These are phyloP conservation scores for Candida dubliniensis DNA, from an alignment of 1,139 yeast genomes.

Conservation along the genomic window DNA sequence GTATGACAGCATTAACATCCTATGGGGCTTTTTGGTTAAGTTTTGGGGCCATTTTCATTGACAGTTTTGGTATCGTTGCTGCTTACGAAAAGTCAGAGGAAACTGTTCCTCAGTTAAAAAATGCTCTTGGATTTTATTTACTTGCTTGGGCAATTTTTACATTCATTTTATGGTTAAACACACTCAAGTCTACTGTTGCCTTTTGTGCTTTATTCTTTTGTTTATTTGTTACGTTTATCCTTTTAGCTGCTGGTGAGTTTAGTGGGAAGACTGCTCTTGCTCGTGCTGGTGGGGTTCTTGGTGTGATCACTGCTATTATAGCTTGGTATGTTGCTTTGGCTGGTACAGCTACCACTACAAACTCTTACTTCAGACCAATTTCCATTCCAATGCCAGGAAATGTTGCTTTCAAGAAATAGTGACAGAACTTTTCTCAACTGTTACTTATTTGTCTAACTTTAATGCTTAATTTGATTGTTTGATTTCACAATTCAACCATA, in stretches of 20 bases:
- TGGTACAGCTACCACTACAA: constrained; percentile 29
- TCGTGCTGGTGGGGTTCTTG: constrained; percentile 33
- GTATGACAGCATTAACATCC: constrained; percentile 38
- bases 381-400: too few relatives aligned
- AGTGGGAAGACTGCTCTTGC: neutral
- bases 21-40: constrained; percentile 48
- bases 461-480: too few relatives aligned
- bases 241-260: neutral
- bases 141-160: constrained; percentile 50
- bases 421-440: too few relatives aligned
- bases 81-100: constrained; percentile 49
- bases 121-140: constrained; percentile 45
- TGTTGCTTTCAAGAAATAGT: too few relatives aligned
- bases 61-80: constrained; percentile 51
- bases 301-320: constrained; percentile 38
- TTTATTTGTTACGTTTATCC: neutral
- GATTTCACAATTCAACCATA: too few relatives aligned
- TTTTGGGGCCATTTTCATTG: constrained; percentile 36
- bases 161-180: constrained; percentile 36
- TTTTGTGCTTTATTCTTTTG: neutral
- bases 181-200: constrained; percentile 33
- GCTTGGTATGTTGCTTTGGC: constrained; percentile 44
- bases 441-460: too few relatives aligned
- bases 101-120: constrained; percentile 22
- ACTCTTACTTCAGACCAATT: constrained; percentile 23